Conservation (phyloP, 1,284 basidiomycete genomes). For the Apiotrichum laibachii region DNA sequence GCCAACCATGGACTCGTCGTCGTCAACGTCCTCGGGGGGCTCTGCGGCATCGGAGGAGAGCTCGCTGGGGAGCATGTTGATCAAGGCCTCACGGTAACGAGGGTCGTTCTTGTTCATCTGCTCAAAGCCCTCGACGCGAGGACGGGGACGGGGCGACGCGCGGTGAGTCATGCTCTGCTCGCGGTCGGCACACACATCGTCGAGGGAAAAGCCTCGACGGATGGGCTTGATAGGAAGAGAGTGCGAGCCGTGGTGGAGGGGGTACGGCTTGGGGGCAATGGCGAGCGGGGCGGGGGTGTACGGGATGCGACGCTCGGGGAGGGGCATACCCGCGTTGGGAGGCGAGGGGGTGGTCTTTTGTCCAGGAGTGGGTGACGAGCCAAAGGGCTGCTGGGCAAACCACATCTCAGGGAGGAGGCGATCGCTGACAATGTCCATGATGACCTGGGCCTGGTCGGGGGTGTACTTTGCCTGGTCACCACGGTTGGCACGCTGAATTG, state of each 20-base stretch:
- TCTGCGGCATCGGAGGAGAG: constrained; percentile 23
- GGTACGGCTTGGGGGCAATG: constrained; percentile 20
- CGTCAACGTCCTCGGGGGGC: constrained; percentile 21
- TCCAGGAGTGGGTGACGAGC: constrained; percentile 21
- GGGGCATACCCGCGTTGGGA: constrained; percentile 3
- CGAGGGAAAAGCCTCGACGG: constrained; percentile 23
- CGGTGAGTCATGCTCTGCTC: constrained; percentile 27
- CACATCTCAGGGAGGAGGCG: constrained; percentile 22
- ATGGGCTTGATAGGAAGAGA: constrained; percentile 18
- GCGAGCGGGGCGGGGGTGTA: constrained; percentile 16
- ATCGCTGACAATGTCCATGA: constrained; percentile 26
- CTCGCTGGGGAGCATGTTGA: constrained; percentile 26
- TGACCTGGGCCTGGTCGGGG: constrained; percentile 18
- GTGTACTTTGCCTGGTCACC: constrained; percentile 22
- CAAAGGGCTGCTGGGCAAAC: constrained; percentile 20
- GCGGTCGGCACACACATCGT: constrained; percentile 25
- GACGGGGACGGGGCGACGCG: constrained; percentile 16
- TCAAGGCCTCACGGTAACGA: constrained; percentile 22
- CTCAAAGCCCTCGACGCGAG: constrained; percentile 18
- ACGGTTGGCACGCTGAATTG: constrained; percentile 23
- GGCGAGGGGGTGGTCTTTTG: constrained; percentile 8
- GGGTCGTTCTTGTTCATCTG: constrained; percentile 27
- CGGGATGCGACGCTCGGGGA: constrained; percentile 8
- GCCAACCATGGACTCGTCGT: constrained; percentile 20
- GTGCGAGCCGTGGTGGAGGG: constrained; percentile 4